Evolutionary conservation across 768 basidiomycete genomes (phyloP).

Genomic region (Pleurotus ostreatus): DNA sequence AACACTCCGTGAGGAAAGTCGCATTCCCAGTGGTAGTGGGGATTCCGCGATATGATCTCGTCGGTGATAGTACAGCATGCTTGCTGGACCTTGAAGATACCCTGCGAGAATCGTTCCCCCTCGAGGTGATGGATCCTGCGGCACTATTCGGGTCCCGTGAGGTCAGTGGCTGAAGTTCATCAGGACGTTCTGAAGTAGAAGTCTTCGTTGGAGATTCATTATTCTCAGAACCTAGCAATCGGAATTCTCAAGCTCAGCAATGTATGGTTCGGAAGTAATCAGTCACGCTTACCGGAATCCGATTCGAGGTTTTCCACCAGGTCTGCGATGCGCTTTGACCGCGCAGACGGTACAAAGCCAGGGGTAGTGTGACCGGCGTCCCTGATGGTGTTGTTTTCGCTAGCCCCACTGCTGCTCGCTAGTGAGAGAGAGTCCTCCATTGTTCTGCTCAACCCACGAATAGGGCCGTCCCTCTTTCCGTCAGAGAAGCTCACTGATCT

Average conservation of each 20-base stretch:
- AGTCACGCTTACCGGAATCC: constrained; percentile 51
- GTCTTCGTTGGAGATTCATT: constrained; percentile 55
- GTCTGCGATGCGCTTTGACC: constrained; percentile 78
- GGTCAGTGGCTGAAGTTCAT: constrained; percentile 44
- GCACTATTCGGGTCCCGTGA: constrained; percentile 35
- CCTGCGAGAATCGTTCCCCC: constrained; percentile 29
- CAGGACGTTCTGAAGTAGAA: constrained; percentile 39
- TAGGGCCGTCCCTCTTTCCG: constrained; percentile 87
- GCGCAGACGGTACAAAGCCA: constrained; percentile 49
- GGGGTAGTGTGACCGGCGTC: constrained; percentile 14
- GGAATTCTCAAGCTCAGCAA: constrained; percentile 7
- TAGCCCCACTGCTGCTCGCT: constrained; percentile 15
- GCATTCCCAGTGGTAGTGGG: constrained; percentile 33
- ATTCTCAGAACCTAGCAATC: constrained; percentile 33
- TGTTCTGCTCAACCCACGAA: constrained; percentile 48
- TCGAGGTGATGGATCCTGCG: constrained; percentile 12
- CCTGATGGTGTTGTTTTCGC: constrained; percentile 14
- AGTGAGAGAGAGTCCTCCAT: constrained; percentile 32
- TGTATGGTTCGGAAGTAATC: constrained; percentile 4
- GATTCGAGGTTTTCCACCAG: constrained; percentile 70
- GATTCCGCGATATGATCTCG: constrained; percentile 25
- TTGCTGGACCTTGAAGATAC: constrained; percentile 36
- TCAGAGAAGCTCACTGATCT: constrained; percentile 97
- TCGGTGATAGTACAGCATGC: constrained; percentile 29
- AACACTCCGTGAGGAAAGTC: constrained; percentile 89